Evolutionary conservation across 2,329 filamentous ascomycete species (phyloP).

Genomic region (Pestalotiopsis sp.): DNA sequence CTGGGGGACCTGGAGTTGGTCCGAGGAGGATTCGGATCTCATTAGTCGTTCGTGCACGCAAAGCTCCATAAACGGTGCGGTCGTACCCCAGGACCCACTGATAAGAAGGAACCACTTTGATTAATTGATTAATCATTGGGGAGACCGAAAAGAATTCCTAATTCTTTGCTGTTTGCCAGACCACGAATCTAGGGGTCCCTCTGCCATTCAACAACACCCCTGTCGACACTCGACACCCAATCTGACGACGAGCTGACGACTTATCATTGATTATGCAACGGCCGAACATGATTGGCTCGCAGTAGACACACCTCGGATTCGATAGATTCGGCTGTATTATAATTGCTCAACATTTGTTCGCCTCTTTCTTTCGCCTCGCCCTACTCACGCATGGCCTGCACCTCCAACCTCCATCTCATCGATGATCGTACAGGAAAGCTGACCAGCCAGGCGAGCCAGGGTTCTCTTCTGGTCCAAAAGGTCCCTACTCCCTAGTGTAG

Average conservation of each 20-base stretch:
- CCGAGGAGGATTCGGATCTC: neutral
- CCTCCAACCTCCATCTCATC: neutral
- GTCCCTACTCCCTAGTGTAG: neutral
- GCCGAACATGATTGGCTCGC: neutral
- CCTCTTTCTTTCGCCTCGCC: neutral
- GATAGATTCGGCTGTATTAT: neutral
- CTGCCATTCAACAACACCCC: neutral
- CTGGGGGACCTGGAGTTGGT: neutral
- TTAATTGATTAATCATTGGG: neutral
- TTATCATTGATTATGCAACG: neutral
- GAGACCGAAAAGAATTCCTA: neutral
- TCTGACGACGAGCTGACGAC: neutral
- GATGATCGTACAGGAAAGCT: neutral
- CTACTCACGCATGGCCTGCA: neutral
- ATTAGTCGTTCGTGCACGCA: neutral
- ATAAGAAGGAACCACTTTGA: neutral
- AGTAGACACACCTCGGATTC: neutral
- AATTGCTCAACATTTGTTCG: neutral
- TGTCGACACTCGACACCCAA: neutral
- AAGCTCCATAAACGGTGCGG: too few species aligned
- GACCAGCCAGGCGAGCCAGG: neutral
- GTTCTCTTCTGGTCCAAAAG: neutral
- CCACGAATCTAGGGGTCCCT: neutral
- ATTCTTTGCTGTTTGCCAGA: neutral
- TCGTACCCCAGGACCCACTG: neutral